Conservation (phyloP, 352 stramenopile genomes). For the Pythium brassicae region DNA sequence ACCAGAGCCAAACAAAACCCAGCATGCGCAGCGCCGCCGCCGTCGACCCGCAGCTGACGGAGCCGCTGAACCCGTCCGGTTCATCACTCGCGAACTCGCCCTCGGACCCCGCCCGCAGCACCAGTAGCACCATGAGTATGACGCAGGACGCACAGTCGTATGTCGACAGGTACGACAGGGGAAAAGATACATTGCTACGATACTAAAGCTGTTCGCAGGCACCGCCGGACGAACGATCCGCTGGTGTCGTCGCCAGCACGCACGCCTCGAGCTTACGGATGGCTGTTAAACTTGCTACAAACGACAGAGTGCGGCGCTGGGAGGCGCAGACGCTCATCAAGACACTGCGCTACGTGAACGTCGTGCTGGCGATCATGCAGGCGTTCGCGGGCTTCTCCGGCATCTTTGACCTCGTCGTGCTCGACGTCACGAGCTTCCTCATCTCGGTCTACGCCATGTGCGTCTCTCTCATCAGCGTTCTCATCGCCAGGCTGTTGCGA, state of each 20-base stretch:
- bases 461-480: conserved; percentile 4
- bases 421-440: conserved; percentile 85
- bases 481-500: no score
- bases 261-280: neutral
- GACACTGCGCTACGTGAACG: conserved; percentile 82
- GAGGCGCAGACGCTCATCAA: conserved; percentile 67
- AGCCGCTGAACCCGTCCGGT: conserved; percentile 15
- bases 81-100: conserved; percentile 6
- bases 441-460: conserved; percentile 87
- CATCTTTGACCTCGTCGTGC: conserved; percentile 79
- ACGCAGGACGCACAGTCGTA: conserved; percentile 14
- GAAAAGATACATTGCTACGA: no score
- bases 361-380: conserved; percentile 74
- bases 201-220: no score
- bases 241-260: no score
- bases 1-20: conserved; percentile 1
- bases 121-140: conserved; percentile 16
- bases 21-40: neutral
- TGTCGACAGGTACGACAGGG: conserved; percentile 7
- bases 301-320: conserved; percentile 57
- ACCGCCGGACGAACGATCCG: no score
- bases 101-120: neutral
- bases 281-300: neutral
- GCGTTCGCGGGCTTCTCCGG: conserved; percentile 78
- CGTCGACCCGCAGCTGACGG: conserved; percentile 8